A percentile compares a stretch with the other conserved stretches of the same genome.
Evolutionary conservation across 495 filamentous ascomycete species (phyloP).

Genomic region (Sabuloglossum arenarium): DNA sequence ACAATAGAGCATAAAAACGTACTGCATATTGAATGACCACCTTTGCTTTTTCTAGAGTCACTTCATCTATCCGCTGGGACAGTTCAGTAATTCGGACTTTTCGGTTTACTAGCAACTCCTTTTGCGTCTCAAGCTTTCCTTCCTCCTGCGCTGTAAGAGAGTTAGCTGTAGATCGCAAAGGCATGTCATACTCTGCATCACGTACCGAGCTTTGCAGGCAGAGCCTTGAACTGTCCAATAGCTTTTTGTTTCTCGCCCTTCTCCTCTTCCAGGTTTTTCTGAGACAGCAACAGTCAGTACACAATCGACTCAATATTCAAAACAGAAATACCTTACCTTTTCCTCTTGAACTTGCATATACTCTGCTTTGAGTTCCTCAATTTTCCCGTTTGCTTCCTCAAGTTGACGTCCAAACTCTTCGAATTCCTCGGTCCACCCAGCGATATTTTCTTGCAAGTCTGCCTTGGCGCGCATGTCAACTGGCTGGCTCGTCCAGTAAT

Average conservation of each 20-base stretch:
- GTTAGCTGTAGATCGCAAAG: not conserved
- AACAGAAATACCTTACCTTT: constrained; percentile 16
- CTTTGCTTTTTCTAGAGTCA: constrained; percentile 39
- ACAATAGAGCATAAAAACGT: constrained; percentile 10
- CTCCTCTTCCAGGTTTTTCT: constrained; percentile 28
- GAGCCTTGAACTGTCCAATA: constrained; percentile 33
- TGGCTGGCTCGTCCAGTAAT: constrained; percentile 57
- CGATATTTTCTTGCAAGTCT: constrained; percentile 24
- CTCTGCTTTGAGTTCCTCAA: constrained; percentile 19
- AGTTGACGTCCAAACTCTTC: constrained; percentile 17
- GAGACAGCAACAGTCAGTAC: not conserved
- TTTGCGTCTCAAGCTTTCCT: constrained; percentile 22
- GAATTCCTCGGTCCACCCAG: constrained; percentile 19
- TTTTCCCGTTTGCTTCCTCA: constrained; percentile 11
- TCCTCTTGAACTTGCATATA: constrained; percentile 19
- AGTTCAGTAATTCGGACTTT: constrained; percentile 24
- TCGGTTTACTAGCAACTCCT: constrained; percentile 11
- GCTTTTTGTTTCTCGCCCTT: constrained; percentile 38
- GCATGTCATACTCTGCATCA: not conserved
- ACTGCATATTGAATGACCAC: constrained; percentile 43
- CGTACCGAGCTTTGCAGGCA: constrained; percentile 52
- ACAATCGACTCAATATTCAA: not conserved
- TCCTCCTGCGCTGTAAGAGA: constrained; percentile 28
- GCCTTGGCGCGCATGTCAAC: constrained; percentile 40
- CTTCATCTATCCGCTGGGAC: constrained; percentile 29